Percentiles rank a stretch among this genome's conserved stretches.
These are phyloP conservation scores for Trichophyton rubrum DNA, from an alignment of 2,329 filamentous ascomycete species.

Conservation along the genomic window DNA sequence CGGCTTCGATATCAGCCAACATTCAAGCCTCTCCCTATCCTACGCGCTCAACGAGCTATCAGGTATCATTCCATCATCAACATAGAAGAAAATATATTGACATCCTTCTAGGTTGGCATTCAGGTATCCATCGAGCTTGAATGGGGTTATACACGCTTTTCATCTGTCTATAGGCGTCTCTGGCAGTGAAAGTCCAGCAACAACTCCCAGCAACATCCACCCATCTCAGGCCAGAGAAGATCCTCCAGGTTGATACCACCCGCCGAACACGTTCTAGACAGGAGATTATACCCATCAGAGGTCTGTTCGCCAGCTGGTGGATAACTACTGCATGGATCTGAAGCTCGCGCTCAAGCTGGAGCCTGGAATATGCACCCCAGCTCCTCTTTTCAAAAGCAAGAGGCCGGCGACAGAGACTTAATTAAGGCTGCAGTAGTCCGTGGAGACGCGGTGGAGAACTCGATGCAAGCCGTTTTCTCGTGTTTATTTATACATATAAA, in stretches of 20 bases:
- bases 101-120: neutral
- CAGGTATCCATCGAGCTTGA: neutral
- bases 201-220: neutral
- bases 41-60: neutral
- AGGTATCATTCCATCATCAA: neutral
- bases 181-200: neutral
- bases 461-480: constrained; percentile 1
- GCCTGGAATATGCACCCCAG: neutral
- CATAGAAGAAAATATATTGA: neutral
- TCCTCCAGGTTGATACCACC: neutral
- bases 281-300: neutral
- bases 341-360: neutral
- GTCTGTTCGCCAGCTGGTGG: neutral
- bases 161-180: neutral
- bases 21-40: too few relatives aligned
- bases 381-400: neutral
- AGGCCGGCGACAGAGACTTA: neutral
- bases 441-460: neutral
- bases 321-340: neutral
- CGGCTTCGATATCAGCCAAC: neutral
- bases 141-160: neutral
- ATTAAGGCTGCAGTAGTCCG: constrained; percentile 1
- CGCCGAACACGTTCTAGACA: neutral
- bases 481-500: neutral
- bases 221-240: neutral